Evolutionary conservation across 331 rosid genomes (phyloP).

Genomic region (Malus hybrid): DNA sequence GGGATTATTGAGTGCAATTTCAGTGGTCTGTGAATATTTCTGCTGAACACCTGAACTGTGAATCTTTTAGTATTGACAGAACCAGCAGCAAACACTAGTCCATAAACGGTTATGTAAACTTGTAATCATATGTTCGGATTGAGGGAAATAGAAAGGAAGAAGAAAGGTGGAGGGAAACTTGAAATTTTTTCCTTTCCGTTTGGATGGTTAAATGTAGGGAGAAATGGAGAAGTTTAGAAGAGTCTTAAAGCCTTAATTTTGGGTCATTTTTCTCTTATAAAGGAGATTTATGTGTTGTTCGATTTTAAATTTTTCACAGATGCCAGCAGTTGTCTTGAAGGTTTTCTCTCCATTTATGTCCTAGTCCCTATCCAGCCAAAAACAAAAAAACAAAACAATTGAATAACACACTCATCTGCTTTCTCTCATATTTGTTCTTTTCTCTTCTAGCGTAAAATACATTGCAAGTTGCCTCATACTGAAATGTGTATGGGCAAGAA

Average conservation of each 20-base stretch:
- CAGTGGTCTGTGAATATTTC: not conserved
- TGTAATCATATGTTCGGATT: not conserved
- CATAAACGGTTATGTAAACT: not conserved
- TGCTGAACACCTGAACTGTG: not conserved
- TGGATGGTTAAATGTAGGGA: not conserved
- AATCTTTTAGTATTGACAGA: not conserved
- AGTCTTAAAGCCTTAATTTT: not conserved
- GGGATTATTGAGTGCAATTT: not conserved
- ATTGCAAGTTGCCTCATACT: not conserved
- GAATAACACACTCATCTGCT: not conserved
- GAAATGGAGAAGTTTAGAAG: not conserved
- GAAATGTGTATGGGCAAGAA: too few relatives aligned
- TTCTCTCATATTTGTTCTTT: not conserved
- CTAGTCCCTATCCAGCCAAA: not conserved
- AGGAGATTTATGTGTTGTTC: not conserved
- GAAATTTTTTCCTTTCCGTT: not conserved
- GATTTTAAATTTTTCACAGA: not conserved
- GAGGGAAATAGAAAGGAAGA: not conserved
- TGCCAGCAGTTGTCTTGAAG: not conserved
- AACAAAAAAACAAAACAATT: not conserved
- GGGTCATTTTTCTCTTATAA: not conserved
- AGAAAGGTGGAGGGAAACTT: not conserved
- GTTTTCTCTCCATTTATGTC: not conserved
- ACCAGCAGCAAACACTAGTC: not conserved
- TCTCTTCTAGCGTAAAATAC: not conserved